Evolutionary conservation across 768 basidiomycete species (phyloP).

Genomic region (Thelephora ganbajun): DNA sequence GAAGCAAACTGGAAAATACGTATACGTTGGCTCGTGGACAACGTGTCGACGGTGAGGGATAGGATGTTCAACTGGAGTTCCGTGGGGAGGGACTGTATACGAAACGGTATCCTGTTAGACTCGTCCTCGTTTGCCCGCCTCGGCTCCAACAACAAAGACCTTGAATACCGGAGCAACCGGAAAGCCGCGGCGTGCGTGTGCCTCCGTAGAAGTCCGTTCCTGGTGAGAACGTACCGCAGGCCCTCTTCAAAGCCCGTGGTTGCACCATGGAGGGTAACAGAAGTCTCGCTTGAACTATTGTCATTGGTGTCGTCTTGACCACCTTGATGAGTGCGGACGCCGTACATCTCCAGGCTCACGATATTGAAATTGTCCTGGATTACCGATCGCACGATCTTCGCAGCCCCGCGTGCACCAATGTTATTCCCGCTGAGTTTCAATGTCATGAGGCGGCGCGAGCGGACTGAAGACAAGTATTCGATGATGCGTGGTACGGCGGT

Average conservation of each 20-base stretch:
- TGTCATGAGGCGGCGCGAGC: constrained; percentile 29
- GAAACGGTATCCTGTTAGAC: constrained; percentile 11
- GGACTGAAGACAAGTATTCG: constrained; percentile 35
- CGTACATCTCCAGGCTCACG: constrained; percentile 32
- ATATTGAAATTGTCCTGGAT: constrained; percentile 32
- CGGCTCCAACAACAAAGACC: constrained; percentile 33
- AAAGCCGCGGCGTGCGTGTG: constrained; percentile 25
- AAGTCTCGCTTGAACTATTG: constrained; percentile 12
- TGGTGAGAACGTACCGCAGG: constrained; percentile 21
- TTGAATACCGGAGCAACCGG: constrained; percentile 32
- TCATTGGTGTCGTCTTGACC: constrained; percentile 11
- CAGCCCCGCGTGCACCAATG: constrained; percentile 31
- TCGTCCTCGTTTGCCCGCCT: constrained; percentile 6
- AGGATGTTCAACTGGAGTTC: constrained; percentile 48
- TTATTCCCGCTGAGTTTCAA: constrained; percentile 44
- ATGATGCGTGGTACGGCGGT: constrained; percentile 23
- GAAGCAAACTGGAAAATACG: constrained; percentile 40
- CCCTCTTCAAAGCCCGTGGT: constrained; percentile 14
- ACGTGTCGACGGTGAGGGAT: constrained; percentile 39
- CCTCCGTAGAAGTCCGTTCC: constrained; percentile 28
- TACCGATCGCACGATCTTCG: constrained; percentile 31
- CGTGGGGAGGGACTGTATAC: constrained; percentile 32
- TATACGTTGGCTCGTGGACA: constrained; percentile 41
- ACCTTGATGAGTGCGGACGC: constrained; percentile 19
- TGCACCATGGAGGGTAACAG: not conserved